Percentiles rank a stretch among this genome's conserved stretches.
These are phyloP conservation scores for Cytospora chrysosperma DNA, from an alignment of 2,329 filamentous ascomycete genomes.

Conservation along the genomic window DNA sequence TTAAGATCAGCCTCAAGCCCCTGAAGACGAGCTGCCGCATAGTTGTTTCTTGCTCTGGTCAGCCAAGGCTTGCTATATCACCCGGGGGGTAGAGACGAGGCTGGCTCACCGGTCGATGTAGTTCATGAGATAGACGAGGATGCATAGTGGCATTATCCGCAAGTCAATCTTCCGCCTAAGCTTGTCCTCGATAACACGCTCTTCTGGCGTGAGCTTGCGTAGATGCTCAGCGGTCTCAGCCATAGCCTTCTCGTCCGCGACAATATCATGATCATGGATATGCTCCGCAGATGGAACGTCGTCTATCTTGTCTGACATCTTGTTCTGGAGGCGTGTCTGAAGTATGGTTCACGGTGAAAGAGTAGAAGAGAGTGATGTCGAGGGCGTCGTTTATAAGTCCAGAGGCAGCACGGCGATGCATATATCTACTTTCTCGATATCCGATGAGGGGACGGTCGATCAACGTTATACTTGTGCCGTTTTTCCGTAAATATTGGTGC, in stretches of 20 bases:
- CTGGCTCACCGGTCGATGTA: slow-evolving; percentile 50
- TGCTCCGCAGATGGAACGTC: slow-evolving; percentile 14
- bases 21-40: slow-evolving; percentile 47
- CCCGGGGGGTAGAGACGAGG: background rate
- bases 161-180: slow-evolving; percentile 65
- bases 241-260: slow-evolving; percentile 14
- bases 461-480: background rate
- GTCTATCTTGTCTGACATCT: slow-evolving; percentile 19
- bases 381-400: background rate
- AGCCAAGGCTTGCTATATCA: slow-evolving; percentile 18
- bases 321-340: background rate
- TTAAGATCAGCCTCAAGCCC: slow-evolving; percentile 41
- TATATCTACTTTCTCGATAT: background rate
- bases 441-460: background rate
- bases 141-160: slow-evolving; percentile 63
- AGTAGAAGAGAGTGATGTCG: background rate
- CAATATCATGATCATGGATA: slow-evolving; percentile 12
- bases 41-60: slow-evolving; percentile 27
- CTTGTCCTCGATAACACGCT: slow-evolving; percentile 48
- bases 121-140: slow-evolving; percentile 71
- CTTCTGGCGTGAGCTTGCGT: slow-evolving; percentile 22
- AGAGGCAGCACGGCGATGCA: background rate
- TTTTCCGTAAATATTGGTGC: too few relatives aligned
- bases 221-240: slow-evolving; percentile 4
- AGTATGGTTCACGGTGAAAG: too few relatives aligned